Evolutionary conservation across 2,329 filamentous ascomycete genomes (phyloP), one percentile per base, ranked within the genome.

Genomic region (Teratosphaeria pseudoeucalypti): DNA sequence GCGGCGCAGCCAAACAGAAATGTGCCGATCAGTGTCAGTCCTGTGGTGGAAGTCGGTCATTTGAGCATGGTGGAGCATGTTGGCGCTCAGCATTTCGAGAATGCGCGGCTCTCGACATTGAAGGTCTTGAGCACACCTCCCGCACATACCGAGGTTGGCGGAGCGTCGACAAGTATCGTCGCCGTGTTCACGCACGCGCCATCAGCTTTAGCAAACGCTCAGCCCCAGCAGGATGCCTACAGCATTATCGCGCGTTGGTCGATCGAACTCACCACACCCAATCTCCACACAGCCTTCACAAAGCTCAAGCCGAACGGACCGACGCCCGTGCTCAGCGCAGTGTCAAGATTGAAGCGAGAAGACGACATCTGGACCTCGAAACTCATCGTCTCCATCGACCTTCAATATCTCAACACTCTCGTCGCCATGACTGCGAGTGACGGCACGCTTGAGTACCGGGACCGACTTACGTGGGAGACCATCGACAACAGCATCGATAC

Each of bases 231-330:
- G 64, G 83, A 85, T 34, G 77, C 83, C 0, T 84, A 88, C 65
- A 95, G 86, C 65, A 82, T 92, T 49, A 79, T 97, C 62, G 86
- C 90, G 63, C 83, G 88, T 62, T 97, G 92, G 92, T 87, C 94
- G 65, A 72, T 92, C 10, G 79, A 82, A 34, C 84, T 88, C 34
- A 56, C 64, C 29, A 64, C 63, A 16, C 66, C 66, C 2, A 64
- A 59, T 0, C 59, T 73, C 6, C 70, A 75, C 39, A 72, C 72
- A 14, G 69, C 70, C 23, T 77, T 77, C 61, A 66, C 70, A 26
- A 70, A 69, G 52, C 65, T 72, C 43, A 73, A 70, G 56, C 58
- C 61, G 34, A 65, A 62, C 43, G 55, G 57, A 26, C 55, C 63
- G 26, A 62, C 62, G 10, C 52, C 63, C 16, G 60, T 62, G 3